Conservation (phyloP, 768 basidiomycete genomes). For the Mrakia gelida region DNA sequence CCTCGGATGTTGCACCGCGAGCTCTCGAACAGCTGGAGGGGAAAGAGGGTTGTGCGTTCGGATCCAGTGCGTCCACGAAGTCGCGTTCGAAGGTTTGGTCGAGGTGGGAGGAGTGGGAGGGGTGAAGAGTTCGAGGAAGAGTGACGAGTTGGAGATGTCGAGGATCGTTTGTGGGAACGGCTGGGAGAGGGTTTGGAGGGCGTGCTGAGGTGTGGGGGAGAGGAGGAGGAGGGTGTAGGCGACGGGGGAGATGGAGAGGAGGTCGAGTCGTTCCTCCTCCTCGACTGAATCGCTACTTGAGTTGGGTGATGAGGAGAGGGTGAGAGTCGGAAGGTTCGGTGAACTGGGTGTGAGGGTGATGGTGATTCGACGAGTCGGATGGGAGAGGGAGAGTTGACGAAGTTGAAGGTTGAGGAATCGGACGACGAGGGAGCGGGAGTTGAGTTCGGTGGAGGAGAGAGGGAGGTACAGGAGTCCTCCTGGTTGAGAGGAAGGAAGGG, state of each 20-base stretch:
- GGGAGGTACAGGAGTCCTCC: constrained; percentile 5
- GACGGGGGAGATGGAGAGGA: not conserved
- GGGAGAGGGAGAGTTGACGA: not conserved
- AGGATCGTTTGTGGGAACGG: not conserved
- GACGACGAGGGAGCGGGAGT: not conserved
- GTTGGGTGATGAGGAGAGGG: not conserved
- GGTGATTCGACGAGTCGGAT: not conserved
- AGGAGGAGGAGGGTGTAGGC: constrained; percentile 21
- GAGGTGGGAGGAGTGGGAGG: not conserved
- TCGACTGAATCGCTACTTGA: too few relatives aligned
- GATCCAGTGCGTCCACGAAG: not conserved
- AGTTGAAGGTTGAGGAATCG: not conserved
- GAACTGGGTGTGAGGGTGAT: not conserved
- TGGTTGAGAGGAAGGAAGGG: not conserved
- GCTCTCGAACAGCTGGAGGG: not conserved
- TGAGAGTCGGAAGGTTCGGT: not conserved
- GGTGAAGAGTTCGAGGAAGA: constrained; percentile 7
- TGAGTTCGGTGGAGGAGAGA: not conserved
- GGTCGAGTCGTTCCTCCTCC: not conserved
- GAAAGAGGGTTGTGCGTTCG: constrained; percentile 9
- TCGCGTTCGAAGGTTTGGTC: not conserved
- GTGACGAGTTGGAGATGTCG: not conserved
- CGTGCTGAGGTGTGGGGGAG: not conserved
- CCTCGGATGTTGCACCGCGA: not conserved
- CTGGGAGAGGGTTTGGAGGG: not conserved